Evolutionary conservation across 495 filamentous ascomycete genomes (phyloP).

Genomic region (Chaetomium cochliodes): DNA sequence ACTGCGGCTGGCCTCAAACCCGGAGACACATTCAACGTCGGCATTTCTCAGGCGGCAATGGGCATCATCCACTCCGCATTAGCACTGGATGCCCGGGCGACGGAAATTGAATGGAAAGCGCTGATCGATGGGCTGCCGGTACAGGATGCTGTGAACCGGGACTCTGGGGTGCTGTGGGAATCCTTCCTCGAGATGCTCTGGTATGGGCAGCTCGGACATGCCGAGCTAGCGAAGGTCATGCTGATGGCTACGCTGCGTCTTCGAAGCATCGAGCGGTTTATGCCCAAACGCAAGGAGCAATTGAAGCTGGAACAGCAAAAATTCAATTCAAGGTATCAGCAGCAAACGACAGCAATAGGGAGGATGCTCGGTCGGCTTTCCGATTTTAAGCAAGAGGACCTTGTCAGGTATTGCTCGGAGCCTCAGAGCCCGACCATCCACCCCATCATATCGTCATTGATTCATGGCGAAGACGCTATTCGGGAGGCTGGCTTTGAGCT

Average conservation of each 20-base stretch:
- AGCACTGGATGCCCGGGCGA: constrained; percentile 69
- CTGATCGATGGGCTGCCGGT: constrained; percentile 58
- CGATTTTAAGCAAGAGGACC: constrained; percentile 64
- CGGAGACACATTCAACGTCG: constrained; percentile 39
- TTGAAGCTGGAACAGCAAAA: constrained; percentile 50
- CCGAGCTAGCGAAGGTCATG: constrained; percentile 65
- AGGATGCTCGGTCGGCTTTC: constrained; percentile 72
- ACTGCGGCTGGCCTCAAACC: constrained; percentile 40
- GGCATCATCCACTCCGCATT: constrained; percentile 69
- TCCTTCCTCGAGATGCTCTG: constrained; percentile 66
- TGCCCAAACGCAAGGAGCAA: constrained; percentile 47
- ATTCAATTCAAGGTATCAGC: constrained; percentile 72
- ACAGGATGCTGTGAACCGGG: constrained; percentile 64
- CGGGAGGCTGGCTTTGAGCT: constrained; percentile 74
- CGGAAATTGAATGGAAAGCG: constrained; percentile 67
- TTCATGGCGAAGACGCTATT: constrained; percentile 64
- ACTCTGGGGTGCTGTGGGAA: constrained; percentile 73
- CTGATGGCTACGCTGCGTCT: constrained; percentile 68
- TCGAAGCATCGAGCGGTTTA: constrained; percentile 70
- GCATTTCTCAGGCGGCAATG: constrained; percentile 50
- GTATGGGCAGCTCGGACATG: constrained; percentile 57
- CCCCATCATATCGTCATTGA: constrained; percentile 65
- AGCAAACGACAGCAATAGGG: constrained; percentile 66
- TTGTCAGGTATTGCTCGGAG: constrained; percentile 63
- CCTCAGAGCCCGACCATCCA: constrained; percentile 57